A percentile compares a stretch with the other conserved stretches of the same genome.
These are phyloP conservation scores for Endothia cerciana DNA, from an alignment of 2,329 filamentous ascomycete species.

Conservation along the genomic window DNA sequence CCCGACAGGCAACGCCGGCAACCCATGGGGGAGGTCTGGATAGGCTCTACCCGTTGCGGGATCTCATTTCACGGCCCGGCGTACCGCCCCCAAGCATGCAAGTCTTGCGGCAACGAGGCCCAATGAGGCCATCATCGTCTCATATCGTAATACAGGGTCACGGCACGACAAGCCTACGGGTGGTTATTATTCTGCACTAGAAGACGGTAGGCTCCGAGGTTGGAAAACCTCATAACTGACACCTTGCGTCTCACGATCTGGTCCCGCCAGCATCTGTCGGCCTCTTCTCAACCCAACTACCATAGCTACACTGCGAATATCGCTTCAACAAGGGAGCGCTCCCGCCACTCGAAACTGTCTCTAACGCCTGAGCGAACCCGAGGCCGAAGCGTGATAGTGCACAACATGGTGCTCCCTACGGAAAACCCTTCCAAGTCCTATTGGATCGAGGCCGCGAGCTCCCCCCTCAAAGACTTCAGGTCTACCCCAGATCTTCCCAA, in stretches of 20 bases:
- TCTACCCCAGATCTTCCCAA: slow-evolving; percentile 28
- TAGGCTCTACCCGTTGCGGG: not conserved
- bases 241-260: not conserved
- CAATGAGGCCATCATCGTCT: slow-evolving; percentile 25
- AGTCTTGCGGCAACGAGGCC: not conserved
- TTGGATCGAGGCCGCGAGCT: slow-evolving; percentile 30
- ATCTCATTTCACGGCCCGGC: not conserved
- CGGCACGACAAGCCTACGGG: not conserved
- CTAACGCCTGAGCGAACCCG: not conserved
- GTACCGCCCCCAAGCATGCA: not conserved
- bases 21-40: not conserved
- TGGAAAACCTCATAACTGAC: not conserved
- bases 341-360: not conserved
- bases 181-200: not conserved
- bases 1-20: not conserved
- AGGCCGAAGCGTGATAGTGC: not conserved
- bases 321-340: not conserved
- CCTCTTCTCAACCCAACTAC: not conserved
- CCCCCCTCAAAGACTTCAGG: slow-evolving; percentile 23
- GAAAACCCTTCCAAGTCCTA: slow-evolving; percentile 30
- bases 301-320: not conserved
- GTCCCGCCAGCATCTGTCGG: not conserved
- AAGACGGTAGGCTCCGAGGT: not conserved
- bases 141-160: slow-evolving; percentile 1
- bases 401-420: slow-evolving; percentile 30